Percentiles rank a stretch among this genome's conserved stretches.
phyloP scores from a whole-genome alignment of 805 yeast genomes.

The Cyberlindnera petersonii region DNA sequence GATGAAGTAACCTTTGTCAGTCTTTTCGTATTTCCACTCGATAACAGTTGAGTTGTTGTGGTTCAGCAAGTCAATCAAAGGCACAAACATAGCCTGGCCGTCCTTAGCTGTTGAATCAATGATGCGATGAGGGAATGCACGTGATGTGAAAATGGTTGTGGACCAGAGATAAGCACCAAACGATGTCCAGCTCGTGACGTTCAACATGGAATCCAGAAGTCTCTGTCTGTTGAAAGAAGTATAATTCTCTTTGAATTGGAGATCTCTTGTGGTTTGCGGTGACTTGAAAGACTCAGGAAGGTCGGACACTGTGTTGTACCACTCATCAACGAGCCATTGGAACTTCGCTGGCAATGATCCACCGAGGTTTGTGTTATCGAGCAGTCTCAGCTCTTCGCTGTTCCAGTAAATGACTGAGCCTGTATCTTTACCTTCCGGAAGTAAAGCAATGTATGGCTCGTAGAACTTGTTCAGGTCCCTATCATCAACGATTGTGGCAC shows the following conservation, averaged over 20 bases:
- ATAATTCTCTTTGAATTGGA: constrained; percentile 17
- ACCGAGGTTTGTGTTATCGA: constrained; percentile 66
- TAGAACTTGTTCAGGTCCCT: constrained; percentile 30
- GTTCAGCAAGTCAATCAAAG: constrained; percentile 74
- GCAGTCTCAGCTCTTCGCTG: constrained; percentile 42
- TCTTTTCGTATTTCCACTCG: constrained; percentile 49
- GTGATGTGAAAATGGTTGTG: constrained; percentile 60
- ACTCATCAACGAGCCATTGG: constrained; percentile 53
- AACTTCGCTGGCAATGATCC: constrained; percentile 49
- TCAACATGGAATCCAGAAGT: constrained; percentile 21
- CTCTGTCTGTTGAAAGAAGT: constrained; percentile 13
- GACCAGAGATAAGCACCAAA: constrained; percentile 77
- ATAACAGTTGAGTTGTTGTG: constrained; percentile 63
- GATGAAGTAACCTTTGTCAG: constrained; percentile 18
- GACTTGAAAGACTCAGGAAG: constrained; percentile 12
- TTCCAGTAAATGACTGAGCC: constrained; percentile 63
- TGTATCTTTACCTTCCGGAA: constrained; percentile 42
- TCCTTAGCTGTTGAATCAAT: constrained; percentile 33
- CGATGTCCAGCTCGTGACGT: constrained; percentile 49
- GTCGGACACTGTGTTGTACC: constrained; percentile 35
- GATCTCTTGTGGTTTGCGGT: constrained; percentile 16
- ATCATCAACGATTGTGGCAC: constrained; percentile 11
- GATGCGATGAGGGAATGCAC: constrained; percentile 71
- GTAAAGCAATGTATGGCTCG: constrained; percentile 43
- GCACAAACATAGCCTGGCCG: constrained; percentile 62